Evolutionary conservation across 2,329 filamentous ascomycete genomes (phyloP), one percentile per base, ranked within the genome.

Genomic region (Pyrenophora tritici-repentis): DNA sequence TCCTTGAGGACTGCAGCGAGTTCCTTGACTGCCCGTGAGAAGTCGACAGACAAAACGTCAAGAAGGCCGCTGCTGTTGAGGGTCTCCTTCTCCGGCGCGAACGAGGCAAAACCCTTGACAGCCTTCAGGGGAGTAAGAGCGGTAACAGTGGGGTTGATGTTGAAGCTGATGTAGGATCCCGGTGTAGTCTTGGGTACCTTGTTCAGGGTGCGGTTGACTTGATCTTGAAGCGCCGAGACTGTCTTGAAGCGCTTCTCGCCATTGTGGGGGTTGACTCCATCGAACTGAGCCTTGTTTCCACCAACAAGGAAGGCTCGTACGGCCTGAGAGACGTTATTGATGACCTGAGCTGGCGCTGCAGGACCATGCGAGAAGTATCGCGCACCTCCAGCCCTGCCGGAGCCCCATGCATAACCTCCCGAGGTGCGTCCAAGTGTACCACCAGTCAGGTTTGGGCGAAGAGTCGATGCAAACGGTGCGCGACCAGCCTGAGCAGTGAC

Each of bases 291-390:
- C 72, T 92, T 94, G 67, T 96, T 86, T 0, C 94, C 94, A 0
- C 89, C 91, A n/a, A 96, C 81, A 76, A 90, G 88, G 75, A 99
- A 97, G 10, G 91, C 92, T 46, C 94, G 86, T 67, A 97, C 87
- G 4, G 91, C 94, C 63, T 91, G 87, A 10, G 91, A 96, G n/a
- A 97, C 93, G 74, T 96, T 96, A 73, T 94, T 89, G 43, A 97
- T 84, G 39, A 97, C 91, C 72, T 97, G 90, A 1, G 92, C 91
- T 33, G 91, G 91, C 6, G 87, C 85, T 8, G 90, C 88, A 1
- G 93, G 91, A 1, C 86, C 84, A 75, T 97, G 92, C 1, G 91
- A 95, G 76, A 97, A 97, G 78, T 93, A 93, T 60, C 93, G 84
- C 18, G 86, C 85, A 37, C 88, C 89, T 60, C 89, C 86, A 51